Base-by-base conservation (phyloP, 2,329 filamentous ascomycete species). In the Aspergillus pseudotamarii region DNA sequence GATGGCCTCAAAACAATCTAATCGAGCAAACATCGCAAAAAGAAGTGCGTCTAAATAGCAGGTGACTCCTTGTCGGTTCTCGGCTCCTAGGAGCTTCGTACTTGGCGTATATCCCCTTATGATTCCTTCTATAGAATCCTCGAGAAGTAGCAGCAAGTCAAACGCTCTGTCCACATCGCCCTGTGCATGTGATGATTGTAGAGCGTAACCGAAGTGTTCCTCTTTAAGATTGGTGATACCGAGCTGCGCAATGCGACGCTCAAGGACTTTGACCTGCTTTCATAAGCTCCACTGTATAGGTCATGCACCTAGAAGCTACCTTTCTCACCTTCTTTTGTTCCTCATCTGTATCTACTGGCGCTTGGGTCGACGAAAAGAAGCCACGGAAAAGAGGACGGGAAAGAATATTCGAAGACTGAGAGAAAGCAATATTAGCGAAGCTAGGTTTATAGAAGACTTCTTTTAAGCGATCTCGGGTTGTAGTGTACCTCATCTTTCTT, bases 1-100 rank as follows among this genome's bases (percentile, higher is more conserved):
- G 84, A 98, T 96, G 56, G 91, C 92, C 77, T 98, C 94, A 75
- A 97, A 99, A 67, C 91, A 94, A 68, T 93, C 90, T 43, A 97
- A 84, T 64, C 92, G 89, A 21, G 92, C 91, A 75, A 98, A 98
- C 93, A 99, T 97, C 76, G 94, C 91, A 75, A 97, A 98, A 1
- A 99, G 85, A 26, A 98, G 81, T 0, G 94, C 86, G 76, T 98
- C 95, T 19, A 98, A 83, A 75, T 96, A 98, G 80, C 95, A 99
- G n/a, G 94, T 98, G 41, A 97, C 93, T 55, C 87, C 88, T 51
- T 90, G 85, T 55, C 93, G 85, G 73, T 99, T 99, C 70, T 92
- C 90, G 14, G 95, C 94, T 8, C 95, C 95, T 5, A 92, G 81
- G 81, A 98, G 88, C 61, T 86, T 85, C 9, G 90, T 84, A 59